Base-by-base conservation (phyloP, 768 basidiomycete species). In the Pholiota molesta region DNA sequence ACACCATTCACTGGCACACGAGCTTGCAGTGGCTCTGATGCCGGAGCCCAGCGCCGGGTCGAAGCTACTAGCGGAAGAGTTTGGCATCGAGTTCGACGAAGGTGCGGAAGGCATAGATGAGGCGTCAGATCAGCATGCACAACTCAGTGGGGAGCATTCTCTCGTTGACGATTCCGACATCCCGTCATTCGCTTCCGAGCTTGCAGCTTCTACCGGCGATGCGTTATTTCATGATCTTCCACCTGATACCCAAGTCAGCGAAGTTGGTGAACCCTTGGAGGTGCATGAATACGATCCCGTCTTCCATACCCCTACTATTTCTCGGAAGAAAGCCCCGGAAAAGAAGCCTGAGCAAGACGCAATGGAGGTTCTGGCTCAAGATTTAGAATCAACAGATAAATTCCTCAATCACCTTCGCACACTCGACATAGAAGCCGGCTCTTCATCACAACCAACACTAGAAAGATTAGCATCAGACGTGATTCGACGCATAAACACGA, bases 31-130 rank as follows among this genome's bases (percentile, higher is more conserved):
- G 35, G 93, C 93, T 10, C 81, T 95, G 58, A 91, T 94, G 87
- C 93, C 92, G 23, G 93, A 95, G 75, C 92, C 94, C 0, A 89
- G 83, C 55, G 80, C 85, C 28, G 86, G 90, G 57, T 93, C 91
- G 23, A 89, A 86, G 72, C 74, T 93, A 33, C 80, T 95, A 5
- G 91, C 91, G 13, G 93, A 94, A 74, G 94, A 95, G 73, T 92
- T 95, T 65, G 93, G 93, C 10, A 89, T 95, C 63, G 93, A 94
- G 70, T 94, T 91, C 65, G 93, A 94, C 63, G 91, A 93, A 71
- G 92, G 90, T 49, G 90, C 90, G 29, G 91, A 93, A 75, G 91
- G 90, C 40, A 91, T 90, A 59, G 92, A 91, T 69, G 85, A 84
- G 28, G 60, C 61, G 60, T 26, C 62, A 39, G 59, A 44, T 39